phyloP scores from a whole-genome alignment of 805 yeast genomes.

The Yamadazyma endophytica region DNA sequence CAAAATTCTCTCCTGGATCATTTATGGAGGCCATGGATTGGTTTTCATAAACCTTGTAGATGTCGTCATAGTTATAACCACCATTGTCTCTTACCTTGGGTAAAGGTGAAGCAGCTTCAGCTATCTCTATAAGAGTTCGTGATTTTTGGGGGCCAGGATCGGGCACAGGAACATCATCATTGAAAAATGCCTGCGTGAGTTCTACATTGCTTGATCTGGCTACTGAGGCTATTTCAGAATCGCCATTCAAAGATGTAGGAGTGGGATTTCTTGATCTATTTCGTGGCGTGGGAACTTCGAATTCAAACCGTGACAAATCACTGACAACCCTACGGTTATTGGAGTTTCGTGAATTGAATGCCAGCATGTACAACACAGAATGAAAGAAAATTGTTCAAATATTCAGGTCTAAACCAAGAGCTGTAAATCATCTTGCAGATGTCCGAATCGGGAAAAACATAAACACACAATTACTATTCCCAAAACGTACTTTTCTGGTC shows the following conservation, averaged over 20 bases:
- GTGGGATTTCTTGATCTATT: slow-evolving; percentile 28
- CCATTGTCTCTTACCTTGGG: slow-evolving; percentile 5
- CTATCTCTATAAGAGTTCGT: slow-evolving; percentile 11
- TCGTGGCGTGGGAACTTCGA: slow-evolving; percentile 19
- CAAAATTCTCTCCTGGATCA: slow-evolving; percentile 9
- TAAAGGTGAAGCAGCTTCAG: slow-evolving; percentile 8
- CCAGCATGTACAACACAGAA: slow-evolving; percentile 6
- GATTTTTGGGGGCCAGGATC: slow-evolving; percentile 12
- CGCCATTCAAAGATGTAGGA: slow-evolving; percentile 20
- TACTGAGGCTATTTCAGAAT: slow-evolving; percentile 2
- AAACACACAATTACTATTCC: too few relatives aligned
- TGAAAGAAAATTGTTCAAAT: neutral
- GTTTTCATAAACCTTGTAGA: slow-evolving; percentile 15
- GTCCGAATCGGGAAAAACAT: slow-evolving; percentile 5
- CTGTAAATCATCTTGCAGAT: slow-evolving; percentile 1
- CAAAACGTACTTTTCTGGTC: too few relatives aligned
- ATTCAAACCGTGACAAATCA: slow-evolving; percentile 31
- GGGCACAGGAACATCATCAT: slow-evolving; percentile 3
- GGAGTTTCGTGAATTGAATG: slow-evolving; percentile 17
- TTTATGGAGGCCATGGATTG: slow-evolving; percentile 8
- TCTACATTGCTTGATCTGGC: neutral
- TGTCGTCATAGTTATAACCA: slow-evolving; percentile 12
- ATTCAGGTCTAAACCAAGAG: neutral
- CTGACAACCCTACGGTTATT: slow-evolving; percentile 23
- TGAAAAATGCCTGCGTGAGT: slow-evolving; percentile 3